Evolutionary conservation across 345 rosid species (phyloP).

Genomic region (Populus pruinosa): DNA sequence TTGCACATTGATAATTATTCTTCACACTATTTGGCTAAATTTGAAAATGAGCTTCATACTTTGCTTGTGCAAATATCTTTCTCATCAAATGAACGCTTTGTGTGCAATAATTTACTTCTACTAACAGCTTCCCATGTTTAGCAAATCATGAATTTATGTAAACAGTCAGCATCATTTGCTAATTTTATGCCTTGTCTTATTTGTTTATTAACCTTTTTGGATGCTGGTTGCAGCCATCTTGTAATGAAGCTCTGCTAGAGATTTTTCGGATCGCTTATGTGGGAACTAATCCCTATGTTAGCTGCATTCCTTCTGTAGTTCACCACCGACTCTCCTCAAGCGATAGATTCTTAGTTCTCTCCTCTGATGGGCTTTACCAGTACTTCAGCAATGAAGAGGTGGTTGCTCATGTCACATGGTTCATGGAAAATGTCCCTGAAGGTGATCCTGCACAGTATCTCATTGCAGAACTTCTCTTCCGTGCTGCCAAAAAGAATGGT

Average conservation of each 20-base stretch:
- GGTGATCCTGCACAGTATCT: conserved; percentile 98
- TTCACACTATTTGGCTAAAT: neutral
- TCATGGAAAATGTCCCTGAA: conserved; percentile 92
- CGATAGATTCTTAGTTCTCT: conserved; percentile 84
- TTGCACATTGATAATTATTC: neutral
- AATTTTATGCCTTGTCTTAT: conserved; percentile 6
- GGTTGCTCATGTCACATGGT: conserved; percentile 94
- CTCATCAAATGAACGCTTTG: neutral
- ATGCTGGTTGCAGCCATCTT: conserved; percentile 60
- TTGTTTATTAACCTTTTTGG: conserved; percentile 7
- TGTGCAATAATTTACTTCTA: neutral
- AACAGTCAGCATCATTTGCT: neutral
- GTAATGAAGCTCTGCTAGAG: conserved; percentile 82
- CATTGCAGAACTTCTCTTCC: conserved; percentile 82
- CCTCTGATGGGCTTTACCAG: conserved; percentile 92
- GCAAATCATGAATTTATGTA: neutral
- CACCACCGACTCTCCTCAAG: conserved; percentile 87
- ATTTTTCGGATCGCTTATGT: conserved; percentile 68
- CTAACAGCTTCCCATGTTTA: neutral
- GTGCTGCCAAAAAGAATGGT: conserved; percentile 98
- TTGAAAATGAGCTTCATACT: neutral
- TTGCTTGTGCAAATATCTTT: neutral
- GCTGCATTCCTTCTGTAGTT: conserved; percentile 66
- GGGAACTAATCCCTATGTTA: conserved; percentile 72
- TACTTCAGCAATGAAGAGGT: conserved; percentile 95